These are phyloP conservation scores for Gyromitra esculenta DNA, from an alignment of 2,329 filamentous ascomycete genomes.

Conservation along the genomic window DNA sequence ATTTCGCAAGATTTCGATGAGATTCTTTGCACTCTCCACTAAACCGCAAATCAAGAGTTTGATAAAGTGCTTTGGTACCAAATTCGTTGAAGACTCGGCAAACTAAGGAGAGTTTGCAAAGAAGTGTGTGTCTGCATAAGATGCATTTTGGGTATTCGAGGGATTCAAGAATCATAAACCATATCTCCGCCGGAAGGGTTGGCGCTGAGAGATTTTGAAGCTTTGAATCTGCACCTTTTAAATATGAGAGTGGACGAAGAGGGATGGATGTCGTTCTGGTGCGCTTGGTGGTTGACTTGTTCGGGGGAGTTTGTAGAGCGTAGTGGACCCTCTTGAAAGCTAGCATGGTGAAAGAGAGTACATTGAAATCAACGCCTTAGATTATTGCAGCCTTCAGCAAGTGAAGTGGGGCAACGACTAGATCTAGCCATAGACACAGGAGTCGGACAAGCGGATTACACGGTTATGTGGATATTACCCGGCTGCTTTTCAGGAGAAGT, in stretches of 20 bases:
- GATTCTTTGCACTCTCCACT: conserved; percentile 18
- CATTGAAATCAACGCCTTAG: not conserved
- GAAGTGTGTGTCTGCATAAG: conserved; percentile 28
- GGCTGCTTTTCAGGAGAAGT: not conserved
- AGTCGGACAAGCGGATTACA: not conserved
- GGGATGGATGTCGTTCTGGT: conserved; percentile 6
- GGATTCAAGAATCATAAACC: conserved; percentile 32
- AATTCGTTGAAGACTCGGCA: conserved; percentile 36
- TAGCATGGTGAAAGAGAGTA: conserved; percentile 9
- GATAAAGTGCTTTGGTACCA: conserved; percentile 35
- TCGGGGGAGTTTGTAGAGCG: not conserved
- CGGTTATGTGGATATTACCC: conserved; percentile 6
- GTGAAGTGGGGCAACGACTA: not conserved
- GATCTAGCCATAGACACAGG: not conserved
- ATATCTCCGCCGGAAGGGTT: conserved; percentile 30
- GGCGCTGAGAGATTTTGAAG: not conserved
- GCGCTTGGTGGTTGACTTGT: conserved; percentile 3
- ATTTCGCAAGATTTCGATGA: conserved; percentile 2
- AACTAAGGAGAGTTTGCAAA: conserved; percentile 31
- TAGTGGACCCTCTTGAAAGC: conserved; percentile 9
- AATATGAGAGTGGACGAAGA: conserved; percentile 2
- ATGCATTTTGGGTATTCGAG: conserved; percentile 28
- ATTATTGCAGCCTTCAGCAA: not conserved
- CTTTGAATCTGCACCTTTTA: not conserved
- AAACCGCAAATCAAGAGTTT: conserved; percentile 41